Base-by-base conservation (phyloP, 2,329 filamentous ascomycete genomes). In the Cytospora paraplurivora region DNA sequence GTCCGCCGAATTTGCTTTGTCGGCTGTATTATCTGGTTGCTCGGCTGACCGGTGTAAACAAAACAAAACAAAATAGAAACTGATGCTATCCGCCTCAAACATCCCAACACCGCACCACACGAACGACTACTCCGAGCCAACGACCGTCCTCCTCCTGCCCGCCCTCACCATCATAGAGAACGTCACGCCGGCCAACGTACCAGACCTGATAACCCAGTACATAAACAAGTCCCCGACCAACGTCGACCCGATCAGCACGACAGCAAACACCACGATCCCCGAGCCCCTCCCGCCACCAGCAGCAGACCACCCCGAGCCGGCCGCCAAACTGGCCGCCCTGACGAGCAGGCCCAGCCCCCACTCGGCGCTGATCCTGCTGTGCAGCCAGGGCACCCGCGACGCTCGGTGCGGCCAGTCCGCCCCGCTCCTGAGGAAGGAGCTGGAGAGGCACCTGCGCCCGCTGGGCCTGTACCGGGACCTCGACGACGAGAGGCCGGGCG, bases 331-430 rank as follows among this genome's bases (percentile, higher is more conserved):
- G 27, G 70, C 72, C 8, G 70, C 72, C 35, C 71, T 81, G 37
- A 72, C 71, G 1, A 76, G 87, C 21, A 85, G 86, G 7, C 82
- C 89, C 5, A 93, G 88, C 69, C 92, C 93, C 4, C 94, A 98
- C 80, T 84, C 86, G 66, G 93, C 89, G 68, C 84, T 98, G 33
- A 92, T 99, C 72, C 85, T 99, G 57, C 88, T 99, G 72, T 99
- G 95, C 81, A 96, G 91, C 53, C 95, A 98, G 74, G 88, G 87
- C 72, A 97, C 92, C n/a, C 90, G 95, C 67, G 95, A 98, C 75
- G 93, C 92, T 0, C 90, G 95, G 70, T 98, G 95, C 74, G 95
- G 94, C 0, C 93, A 97, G 79, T 95, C 90, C 38, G 95, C 95
- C 1, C 95, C 95, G 3, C 82, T 99, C 2, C 81, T 98, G n/a